Evolutionary conservation across 148 eudicot genomes (phyloP).

Genomic region (Chenopodium album): DNA sequence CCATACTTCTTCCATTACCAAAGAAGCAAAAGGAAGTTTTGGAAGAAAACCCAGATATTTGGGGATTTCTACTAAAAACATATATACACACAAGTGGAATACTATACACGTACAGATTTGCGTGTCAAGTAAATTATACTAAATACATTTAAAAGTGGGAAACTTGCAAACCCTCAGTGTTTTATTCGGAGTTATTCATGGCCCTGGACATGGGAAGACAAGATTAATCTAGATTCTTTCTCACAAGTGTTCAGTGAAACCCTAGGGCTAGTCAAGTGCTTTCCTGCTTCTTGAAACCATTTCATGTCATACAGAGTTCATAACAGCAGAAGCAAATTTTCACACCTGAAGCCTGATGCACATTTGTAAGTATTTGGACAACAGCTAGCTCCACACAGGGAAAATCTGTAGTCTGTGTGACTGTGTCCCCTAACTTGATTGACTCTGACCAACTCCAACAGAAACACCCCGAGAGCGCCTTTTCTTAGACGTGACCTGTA

Average conservation of each 20-base stretch:
- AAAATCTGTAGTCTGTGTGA: not conserved
- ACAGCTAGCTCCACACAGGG: not conserved
- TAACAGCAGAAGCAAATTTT: not conserved
- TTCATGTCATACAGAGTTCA: not conserved
- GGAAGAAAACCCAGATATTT: not conserved
- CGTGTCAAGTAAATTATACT: conserved; percentile 1
- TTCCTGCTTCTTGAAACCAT: not conserved
- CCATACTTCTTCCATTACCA: not conserved
- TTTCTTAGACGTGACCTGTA: conserved; percentile 54
- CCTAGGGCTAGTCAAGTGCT: not conserved
- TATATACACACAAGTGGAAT: not conserved
- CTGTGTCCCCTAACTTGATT: conserved; percentile 21
- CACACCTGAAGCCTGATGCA: not conserved
- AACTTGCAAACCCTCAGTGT: not conserved
- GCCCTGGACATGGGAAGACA: not conserved
- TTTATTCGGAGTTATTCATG: not conserved
- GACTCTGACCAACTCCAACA: conserved; percentile 37
- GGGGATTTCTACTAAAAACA: not conserved
- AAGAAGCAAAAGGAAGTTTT: not conserved
- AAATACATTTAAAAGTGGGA: conserved; percentile 21
- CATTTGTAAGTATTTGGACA: not conserved
- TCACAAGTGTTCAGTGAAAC: not conserved
- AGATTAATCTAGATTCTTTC: not conserved
- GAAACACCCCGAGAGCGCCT: conserved; percentile 66
- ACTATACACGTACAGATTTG: conserved; percentile 13